Evolutionary conservation across 1,139 yeast genomes (phyloP), one percentile per base, ranked within the genome.

Genomic region (Protomyces lactucae-debilis): DNA sequence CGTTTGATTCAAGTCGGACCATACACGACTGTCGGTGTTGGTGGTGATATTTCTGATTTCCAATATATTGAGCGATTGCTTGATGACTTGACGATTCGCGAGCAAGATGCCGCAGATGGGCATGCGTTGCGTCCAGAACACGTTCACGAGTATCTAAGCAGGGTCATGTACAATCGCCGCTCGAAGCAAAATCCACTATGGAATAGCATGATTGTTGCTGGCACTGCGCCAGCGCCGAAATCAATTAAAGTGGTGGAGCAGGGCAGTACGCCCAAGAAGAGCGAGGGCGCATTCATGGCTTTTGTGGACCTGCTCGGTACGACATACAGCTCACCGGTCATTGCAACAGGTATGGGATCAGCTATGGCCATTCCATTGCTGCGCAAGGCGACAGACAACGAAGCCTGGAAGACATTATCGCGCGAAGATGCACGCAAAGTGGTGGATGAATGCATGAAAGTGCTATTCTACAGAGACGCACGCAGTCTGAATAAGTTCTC

Each of bases 311-410:
- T 95, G 68, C 81, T 91, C 66, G 99, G 99, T 56, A 97, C 92
- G 23, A 83, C 96, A 0, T 95, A 88, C 76, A 83, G 89, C 8
- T 82, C 98, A 0, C 95, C 97, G 40, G 82, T 96, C 2, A 79
- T 95, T 68, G 97, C 98, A 59, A 92, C 99, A 1, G 99, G 99
- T 0, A 93, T 92, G 75, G 99, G 99, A 66, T 87, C 96, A 12
- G 93, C 95, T 76, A 80, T 95, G 76, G 99, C 99, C 3, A 78
- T 91, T 54, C 99, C 99, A 43, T 79, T 95, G 70, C 81, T 95
- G 75, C 86, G 99, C 78, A 85, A 88, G 74, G 89, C 88, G 57
- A 96, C 92, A 66, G 79, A 80, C 55, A 97, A 92, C 70, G 85
- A 82, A 46, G 97, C 91, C 71, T 85, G 80, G 70, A 76, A 76